Percentiles rank a stretch among this genome's conserved stretches.
These are phyloP conservation scores for Pleurozium schreberi DNA, from an alignment of 225 moss, liverwort and hornwort species.

Conservation along the genomic window DNA sequence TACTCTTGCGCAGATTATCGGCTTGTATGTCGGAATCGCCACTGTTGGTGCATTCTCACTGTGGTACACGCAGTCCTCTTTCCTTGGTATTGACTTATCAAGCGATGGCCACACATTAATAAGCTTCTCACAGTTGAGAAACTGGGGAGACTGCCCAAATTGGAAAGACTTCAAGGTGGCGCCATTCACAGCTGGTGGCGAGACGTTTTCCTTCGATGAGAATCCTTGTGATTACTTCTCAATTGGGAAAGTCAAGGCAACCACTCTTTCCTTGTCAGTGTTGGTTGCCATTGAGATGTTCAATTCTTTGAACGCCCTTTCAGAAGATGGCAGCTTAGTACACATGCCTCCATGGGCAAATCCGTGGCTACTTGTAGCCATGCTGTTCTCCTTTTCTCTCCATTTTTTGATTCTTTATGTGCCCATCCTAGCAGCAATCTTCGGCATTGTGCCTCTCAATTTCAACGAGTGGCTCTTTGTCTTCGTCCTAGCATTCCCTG, in stretches of 20 bases:
- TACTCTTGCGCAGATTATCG: constrained; percentile 48
- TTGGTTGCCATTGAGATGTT: constrained; percentile 88
- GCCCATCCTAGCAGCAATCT: constrained; percentile 24
- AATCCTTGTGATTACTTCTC: constrained; percentile 89
- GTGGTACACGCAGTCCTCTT: constrained; percentile 72
- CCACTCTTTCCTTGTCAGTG: constrained; percentile 76
- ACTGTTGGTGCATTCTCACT: constrained; percentile 73
- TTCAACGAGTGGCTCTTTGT: constrained; percentile 43
- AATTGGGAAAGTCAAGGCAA: constrained; percentile 72
- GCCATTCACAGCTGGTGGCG: constrained; percentile 65
- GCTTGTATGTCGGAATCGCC: constrained; percentile 71
- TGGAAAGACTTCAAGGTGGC: constrained; percentile 74
- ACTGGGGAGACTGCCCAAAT: constrained; percentile 60
- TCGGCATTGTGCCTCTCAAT: constrained; percentile 37
- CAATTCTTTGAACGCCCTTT: constrained; percentile 82
- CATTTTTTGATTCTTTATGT: constrained; percentile 78
- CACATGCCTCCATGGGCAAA: constrained; percentile 84
- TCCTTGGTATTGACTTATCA: constrained; percentile 68
- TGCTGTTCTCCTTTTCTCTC: constrained; percentile 56
- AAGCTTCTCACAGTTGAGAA: constrained; percentile 49
- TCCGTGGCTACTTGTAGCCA: constrained; percentile 64
- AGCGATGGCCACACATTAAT: constrained; percentile 66
- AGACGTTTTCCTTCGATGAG: constrained; percentile 41
- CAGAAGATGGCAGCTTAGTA: constrained; percentile 73
- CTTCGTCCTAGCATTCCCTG: constrained; percentile 42